Conservation (phyloP, 2,329 filamentous ascomycete species). For the Pestalotiopsis sp. region DNA sequence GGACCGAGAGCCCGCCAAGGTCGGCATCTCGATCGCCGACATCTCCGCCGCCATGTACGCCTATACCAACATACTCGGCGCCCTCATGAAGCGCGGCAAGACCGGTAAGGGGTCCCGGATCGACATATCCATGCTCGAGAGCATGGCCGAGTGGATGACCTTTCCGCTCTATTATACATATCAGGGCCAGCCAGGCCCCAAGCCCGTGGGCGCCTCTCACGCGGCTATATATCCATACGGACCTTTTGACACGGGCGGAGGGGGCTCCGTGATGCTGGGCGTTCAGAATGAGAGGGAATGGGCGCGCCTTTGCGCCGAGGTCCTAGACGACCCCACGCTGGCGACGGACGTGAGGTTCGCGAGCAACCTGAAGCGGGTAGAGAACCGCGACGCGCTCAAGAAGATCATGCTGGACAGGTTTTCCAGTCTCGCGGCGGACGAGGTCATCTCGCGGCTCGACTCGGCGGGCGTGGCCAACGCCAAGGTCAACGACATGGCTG, state of each 20-base stretch:
- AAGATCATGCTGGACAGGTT: conserved; percentile 46
- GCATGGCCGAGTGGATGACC: conserved; percentile 60
- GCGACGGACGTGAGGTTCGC: conserved; percentile 46
- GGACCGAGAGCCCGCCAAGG: conserved; percentile 44
- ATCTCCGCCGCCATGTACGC: conserved; percentile 55
- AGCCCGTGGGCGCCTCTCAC: conserved; percentile 50
- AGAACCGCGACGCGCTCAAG: conserved; percentile 47
- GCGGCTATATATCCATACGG: conserved; percentile 58
- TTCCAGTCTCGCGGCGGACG: conserved; percentile 33
- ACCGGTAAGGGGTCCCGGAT: conserved; percentile 49
- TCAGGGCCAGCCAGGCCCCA: conserved; percentile 41
- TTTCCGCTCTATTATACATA: conserved; percentile 57
- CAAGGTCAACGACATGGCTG: conserved; percentile 54
- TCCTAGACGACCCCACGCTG: conserved; percentile 42
- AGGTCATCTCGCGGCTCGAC: conserved; percentile 44
- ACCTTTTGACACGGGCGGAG: conserved; percentile 49
- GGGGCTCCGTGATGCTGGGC: conserved; percentile 53
- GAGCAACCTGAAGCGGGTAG: conserved; percentile 43
- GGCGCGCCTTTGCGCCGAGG: conserved; percentile 45
- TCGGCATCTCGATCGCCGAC: conserved; percentile 55
- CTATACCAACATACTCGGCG: conserved; percentile 50
- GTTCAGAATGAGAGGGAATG: conserved; percentile 60
- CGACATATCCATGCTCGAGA: conserved; percentile 59
- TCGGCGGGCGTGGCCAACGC: conserved; percentile 53
- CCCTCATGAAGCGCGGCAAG: conserved; percentile 46